Evolutionary conservation across 2,329 filamentous ascomycete genomes (phyloP).

Genomic region (Neonectria hederae): DNA sequence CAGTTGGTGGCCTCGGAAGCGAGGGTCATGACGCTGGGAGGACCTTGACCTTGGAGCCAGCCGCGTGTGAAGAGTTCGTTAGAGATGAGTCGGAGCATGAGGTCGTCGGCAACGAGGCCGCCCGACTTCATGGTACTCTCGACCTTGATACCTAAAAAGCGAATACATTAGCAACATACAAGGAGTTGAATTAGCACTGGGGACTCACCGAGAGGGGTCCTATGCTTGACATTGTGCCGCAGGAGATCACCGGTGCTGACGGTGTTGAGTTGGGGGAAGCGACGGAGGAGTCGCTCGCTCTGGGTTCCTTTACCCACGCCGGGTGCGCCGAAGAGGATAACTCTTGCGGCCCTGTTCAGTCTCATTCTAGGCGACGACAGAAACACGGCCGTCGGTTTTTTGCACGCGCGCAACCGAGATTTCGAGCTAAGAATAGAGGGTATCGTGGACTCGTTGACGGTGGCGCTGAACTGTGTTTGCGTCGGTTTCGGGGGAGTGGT

Average conservation of each 20-base stretch:
- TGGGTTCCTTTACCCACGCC: conserved; percentile 98
- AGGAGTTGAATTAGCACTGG: no score
- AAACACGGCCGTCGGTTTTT: conserved; percentile 31
- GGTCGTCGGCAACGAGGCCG: conserved; percentile 87
- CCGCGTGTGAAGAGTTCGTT: conserved; percentile 86
- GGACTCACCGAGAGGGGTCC: conserved; percentile 80
- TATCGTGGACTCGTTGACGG: background rate
- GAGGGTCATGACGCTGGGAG: conserved; percentile 62
- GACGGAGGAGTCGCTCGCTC: conserved; percentile 84
- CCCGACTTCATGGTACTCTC: conserved; percentile 89
- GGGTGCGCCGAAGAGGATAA: conserved; percentile 96
- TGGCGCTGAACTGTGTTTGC: background rate
- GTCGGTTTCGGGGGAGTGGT: conserved; percentile 12
- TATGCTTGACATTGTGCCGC: conserved; percentile 89
- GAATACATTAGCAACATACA: conserved; percentile 16
- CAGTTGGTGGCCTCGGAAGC: conserved; percentile 54
- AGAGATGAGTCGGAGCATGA: conserved; percentile 92
- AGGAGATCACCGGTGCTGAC: conserved; percentile 95
- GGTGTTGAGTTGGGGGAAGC: conserved; percentile 87
- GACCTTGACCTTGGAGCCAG: conserved; percentile 72
- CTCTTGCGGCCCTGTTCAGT: conserved; percentile 83
- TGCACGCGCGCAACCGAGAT: background rate
- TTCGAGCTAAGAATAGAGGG: background rate
- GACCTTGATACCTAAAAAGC: conserved; percentile 80
- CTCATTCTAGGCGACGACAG: conserved; percentile 58